Base-by-base conservation (phyloP, 306 rosid genomes). In the Comarum palustre region DNA sequence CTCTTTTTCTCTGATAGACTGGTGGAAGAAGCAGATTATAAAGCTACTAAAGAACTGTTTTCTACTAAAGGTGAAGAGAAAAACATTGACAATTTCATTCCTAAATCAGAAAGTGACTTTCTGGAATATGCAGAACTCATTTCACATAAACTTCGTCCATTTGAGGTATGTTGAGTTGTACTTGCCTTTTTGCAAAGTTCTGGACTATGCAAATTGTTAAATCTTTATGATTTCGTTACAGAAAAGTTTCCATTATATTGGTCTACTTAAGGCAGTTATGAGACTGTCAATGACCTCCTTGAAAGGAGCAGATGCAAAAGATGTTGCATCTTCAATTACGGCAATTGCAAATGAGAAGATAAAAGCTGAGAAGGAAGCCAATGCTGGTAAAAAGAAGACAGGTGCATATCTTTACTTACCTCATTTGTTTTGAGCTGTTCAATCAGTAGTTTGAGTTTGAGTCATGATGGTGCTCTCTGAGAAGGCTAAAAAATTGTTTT, bases 251-350 rank as follows among this genome's bases (percentile, higher is more conserved):
- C 96, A 94, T 80, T 91, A 86, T 78, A 84, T 88, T 3, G 77
- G 80, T 66, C 87, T 94, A 75, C 88, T 94, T 54, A 94, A 91
- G 86, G 83, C 87, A 11, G 86, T 85, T 34, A 88, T 91, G 90
- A 91, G 97, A 86, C 71, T 94, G 51, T 91, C 97, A 27, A 90
- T 84, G 93, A 70, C 78, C 73, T 69, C 91, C 15, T 79, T 94
- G 74, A 91, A 91, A 90, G 99, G 92, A 55, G 85, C 96, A 11
- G 99, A 94, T 80, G 97, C 97, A 6, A 94, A 94, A 80, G 99
- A 91, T 1, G 90, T 91, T 60, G 91, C 99, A 17, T 94, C 97
- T 34, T 94, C 99, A 0, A 45, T 88, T 68, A 80, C 96, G 4
- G 96, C 99, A 60, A 87, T 94, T 88, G 96, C 96, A 12, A 94